Base-by-base conservation (phyloP, 495 filamentous ascomycete species). In the Gamarada debralockiae region DNA sequence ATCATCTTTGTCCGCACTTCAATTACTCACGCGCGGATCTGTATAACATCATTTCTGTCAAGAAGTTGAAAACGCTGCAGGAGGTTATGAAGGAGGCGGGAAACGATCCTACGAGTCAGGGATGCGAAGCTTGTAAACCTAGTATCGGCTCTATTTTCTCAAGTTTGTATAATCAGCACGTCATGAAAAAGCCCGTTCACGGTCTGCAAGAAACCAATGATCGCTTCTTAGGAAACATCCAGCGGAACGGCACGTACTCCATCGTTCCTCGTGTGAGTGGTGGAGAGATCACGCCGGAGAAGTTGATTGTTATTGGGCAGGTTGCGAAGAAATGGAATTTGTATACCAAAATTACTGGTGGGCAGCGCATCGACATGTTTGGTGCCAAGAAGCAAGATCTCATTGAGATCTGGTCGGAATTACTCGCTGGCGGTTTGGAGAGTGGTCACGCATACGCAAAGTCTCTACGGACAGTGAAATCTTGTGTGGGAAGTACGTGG, bases 191-290 rank as follows among this genome's bases (percentile, higher is more conserved):
- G 50, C 73, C 81, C 0, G 68, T 82, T 22, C 85, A 91, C 61
- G 90, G 90, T 15, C 74, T 96, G 1, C 92, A 96, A 67, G 92
- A 97, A 47, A 97, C 92, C 20, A 96, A 97, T 61, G 92, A 97
- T 67, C 76, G 82, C 37, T 97, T 87, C 66, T 75, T 97, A n/a
- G 92, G 83, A 13, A 97, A 97, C 54, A 95, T 96, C 53, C 92
- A 97, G 67, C 78, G 92, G 37, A 92, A 96, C 71, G 92, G 92
- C 24, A 96, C 92, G 1, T 97, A 89, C 67, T 90, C 85, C 1
- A 92, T 97, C 20, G 80, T 97, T 21, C 92, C 92, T 12, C 81
- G 92, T 15, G 82, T 97, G 1, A 70, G 89, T 13, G 92, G 78
- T 52, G 92, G 92, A 49, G 92, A 97, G 66, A 96, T 97, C 58